Conservation (phyloP, 257 asterid species). For the Nemophila menziesii region DNA sequence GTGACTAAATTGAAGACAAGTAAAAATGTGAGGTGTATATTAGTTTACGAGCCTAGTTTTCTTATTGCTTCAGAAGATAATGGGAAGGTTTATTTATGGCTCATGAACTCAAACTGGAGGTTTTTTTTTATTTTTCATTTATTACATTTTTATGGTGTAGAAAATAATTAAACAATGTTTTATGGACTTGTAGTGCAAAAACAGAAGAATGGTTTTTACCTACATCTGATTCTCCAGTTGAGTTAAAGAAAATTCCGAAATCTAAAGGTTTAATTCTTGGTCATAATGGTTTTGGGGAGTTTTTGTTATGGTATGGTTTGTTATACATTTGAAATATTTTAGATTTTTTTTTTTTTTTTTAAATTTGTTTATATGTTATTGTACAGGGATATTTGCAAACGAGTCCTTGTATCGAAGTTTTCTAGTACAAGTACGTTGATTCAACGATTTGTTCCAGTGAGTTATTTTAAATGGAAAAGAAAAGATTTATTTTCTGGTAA, state of each 20-base stretch:
- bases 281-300: constrained; percentile 74
- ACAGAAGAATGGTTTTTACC: constrained; percentile 50
- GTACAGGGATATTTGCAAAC: constrained; percentile 59
- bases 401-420: constrained; percentile 52
- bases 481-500: constrained; percentile 21
- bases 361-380: constrained; percentile 11
- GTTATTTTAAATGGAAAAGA: constrained; percentile 54
- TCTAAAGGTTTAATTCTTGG: constrained; percentile 57
- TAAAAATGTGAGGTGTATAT: constrained; percentile 40
- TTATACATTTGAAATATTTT: too few relatives aligned
- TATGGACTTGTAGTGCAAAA: constrained; percentile 45
- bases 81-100: constrained; percentile 80
- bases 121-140: constrained; percentile 9
- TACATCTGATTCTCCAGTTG: constrained; percentile 42
- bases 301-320: constrained; percentile 77
- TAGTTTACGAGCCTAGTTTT: constrained; percentile 66
- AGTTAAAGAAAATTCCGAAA: constrained; percentile 65
- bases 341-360: constrained; percentile 4
- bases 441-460: constrained; percentile 47
- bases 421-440: constrained; percentile 55
- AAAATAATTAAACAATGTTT: constrained; percentile 1
- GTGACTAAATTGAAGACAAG: constrained; percentile 48
- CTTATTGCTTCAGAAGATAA: constrained; percentile 77
- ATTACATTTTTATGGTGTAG: not conserved
- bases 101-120: constrained; percentile 88